Conservation (phyloP, 2,329 filamentous ascomycete species). For the Tolypocladium paradoxum region DNA sequence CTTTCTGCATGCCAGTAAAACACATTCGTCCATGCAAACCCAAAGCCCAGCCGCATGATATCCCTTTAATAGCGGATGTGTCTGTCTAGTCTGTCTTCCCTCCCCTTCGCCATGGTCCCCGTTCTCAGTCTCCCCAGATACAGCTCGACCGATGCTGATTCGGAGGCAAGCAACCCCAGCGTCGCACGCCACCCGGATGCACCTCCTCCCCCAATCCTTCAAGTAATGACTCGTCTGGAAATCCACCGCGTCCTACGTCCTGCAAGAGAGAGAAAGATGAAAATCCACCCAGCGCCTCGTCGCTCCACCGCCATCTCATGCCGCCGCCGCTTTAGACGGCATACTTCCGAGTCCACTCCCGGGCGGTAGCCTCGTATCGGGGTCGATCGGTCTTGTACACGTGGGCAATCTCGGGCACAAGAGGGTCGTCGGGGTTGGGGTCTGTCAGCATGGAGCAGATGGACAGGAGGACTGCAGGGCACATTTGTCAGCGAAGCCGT, state of each 20-base stretch:
- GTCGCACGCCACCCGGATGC: constrained; percentile 1
- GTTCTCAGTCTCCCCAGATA: constrained; percentile 13
- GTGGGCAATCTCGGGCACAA: constrained; percentile 97
- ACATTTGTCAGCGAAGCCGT: constrained; percentile 3
- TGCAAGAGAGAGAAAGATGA: constrained; percentile 9
- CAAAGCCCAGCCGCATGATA: constrained; percentile 26
- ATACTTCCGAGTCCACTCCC: constrained; percentile 99
- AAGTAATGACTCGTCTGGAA: constrained; percentile 1
- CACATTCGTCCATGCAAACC: constrained; percentile 25
- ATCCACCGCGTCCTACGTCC: constrained; percentile 1
- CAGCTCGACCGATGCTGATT: constrained; percentile 10
- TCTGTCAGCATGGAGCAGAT: constrained; percentile 99
- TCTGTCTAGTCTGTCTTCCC: constrained; percentile 24
- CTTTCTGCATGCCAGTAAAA: constrained; percentile 12
- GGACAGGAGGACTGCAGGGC: constrained; percentile 69
- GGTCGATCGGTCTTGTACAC: constrained; percentile 99
- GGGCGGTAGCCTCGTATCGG: constrained; percentile 89
- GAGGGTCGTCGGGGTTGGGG: constrained; percentile 96
- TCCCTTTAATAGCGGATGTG: constrained; percentile 25
- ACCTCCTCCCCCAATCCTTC: background rate
- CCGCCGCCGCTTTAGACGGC: constrained; percentile 55
- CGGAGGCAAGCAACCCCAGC: background rate
- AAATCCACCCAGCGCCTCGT: constrained; percentile 16
- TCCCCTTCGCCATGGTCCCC: constrained; percentile 14
- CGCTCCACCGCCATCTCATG: constrained; percentile 6